phyloP scores from a whole-genome alignment of 805 yeast species.

The Sugiyamaella qingdaonensis region DNA sequence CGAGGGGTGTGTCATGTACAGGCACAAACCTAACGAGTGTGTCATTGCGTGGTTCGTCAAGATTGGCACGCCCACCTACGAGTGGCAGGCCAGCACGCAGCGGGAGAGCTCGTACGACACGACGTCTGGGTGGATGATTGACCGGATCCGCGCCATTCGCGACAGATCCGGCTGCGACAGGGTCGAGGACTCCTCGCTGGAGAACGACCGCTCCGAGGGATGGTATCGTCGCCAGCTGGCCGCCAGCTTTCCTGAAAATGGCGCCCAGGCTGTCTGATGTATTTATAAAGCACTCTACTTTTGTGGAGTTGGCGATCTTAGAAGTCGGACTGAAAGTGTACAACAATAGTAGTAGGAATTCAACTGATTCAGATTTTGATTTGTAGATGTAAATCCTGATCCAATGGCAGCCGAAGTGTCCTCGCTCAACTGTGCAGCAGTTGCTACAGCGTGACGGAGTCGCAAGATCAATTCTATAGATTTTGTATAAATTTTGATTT shows the following conservation, averaged over 20 bases:
- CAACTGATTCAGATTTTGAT: too few species aligned
- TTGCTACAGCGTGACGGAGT: too few species aligned
- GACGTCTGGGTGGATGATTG: slow-evolving; percentile 32
- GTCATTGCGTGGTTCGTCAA: slow-evolving; percentile 17
- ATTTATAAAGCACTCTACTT: too few species aligned
- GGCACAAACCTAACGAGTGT: slow-evolving; percentile 23
- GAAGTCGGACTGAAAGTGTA: too few species aligned
- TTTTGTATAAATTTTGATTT: too few species aligned
- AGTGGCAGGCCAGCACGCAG: slow-evolving; percentile 15
- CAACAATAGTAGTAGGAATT: too few species aligned
- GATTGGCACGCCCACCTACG: slow-evolving; percentile 21
- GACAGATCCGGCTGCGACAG: slow-evolving; percentile 23
- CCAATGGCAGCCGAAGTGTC: too few species aligned
- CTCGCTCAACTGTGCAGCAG: too few species aligned
- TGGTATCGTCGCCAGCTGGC: slow-evolving; percentile 1
- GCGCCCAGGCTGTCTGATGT: too few species aligned
- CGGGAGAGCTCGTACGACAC: slow-evolving; percentile 14
- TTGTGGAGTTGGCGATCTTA: too few species aligned
- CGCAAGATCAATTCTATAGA: too few species aligned
- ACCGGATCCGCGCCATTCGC: slow-evolving; percentile 30
- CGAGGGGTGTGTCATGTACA: slow-evolving; percentile 25
- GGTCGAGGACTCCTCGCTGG: background rate
- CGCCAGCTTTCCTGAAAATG: background rate
- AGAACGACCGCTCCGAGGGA: background rate
- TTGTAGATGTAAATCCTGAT: too few species aligned